Conservation (phyloP, 2,329 filamentous ascomycete species). For the Aspergillus fumigatus region DNA sequence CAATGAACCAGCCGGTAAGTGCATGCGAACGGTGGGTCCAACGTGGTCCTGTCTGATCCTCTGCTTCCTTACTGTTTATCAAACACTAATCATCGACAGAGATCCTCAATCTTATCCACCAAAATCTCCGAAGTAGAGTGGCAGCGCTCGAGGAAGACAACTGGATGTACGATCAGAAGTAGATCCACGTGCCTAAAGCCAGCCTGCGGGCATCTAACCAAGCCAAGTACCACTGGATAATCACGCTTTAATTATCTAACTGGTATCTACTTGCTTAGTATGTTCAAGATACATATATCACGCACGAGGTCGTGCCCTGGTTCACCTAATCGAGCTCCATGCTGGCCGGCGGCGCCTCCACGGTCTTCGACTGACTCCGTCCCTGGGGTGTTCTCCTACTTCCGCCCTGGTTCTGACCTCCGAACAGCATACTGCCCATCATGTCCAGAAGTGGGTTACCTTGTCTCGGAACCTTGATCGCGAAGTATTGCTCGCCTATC, state of each 20-base stretch:
- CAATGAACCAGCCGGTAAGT: constrained; percentile 60
- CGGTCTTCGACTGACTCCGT: constrained; percentile 40
- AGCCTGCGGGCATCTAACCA: constrained; percentile 8
- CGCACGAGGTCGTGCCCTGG: constrained; percentile 1
- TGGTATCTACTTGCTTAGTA: neutral
- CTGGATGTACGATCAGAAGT: constrained; percentile 85
- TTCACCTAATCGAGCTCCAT: constrained; percentile 42
- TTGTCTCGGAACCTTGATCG: constrained; percentile 80
- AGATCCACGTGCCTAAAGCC: constrained; percentile 30
- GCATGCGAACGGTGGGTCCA: neutral
- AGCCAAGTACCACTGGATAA: neutral
- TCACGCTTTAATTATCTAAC: neutral
- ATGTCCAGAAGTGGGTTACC: constrained; percentile 94
- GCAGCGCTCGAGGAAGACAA: constrained; percentile 72
- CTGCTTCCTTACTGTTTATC: neutral
- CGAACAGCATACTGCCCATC: constrained; percentile 93
- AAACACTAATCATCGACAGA: constrained; percentile 42
- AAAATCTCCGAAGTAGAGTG: constrained; percentile 68
- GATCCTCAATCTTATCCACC: constrained; percentile 63
- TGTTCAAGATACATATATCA: constrained; percentile 3
- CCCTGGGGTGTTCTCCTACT: constrained; percentile 33
- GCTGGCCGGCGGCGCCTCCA: constrained; percentile 42
- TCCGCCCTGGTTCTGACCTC: constrained; percentile 48
- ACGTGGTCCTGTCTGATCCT: neutral
- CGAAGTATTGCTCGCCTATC: constrained; percentile 96